Base-by-base conservation (phyloP, 257 asterid genomes). In the Capsicum rhomboideum region DNA sequence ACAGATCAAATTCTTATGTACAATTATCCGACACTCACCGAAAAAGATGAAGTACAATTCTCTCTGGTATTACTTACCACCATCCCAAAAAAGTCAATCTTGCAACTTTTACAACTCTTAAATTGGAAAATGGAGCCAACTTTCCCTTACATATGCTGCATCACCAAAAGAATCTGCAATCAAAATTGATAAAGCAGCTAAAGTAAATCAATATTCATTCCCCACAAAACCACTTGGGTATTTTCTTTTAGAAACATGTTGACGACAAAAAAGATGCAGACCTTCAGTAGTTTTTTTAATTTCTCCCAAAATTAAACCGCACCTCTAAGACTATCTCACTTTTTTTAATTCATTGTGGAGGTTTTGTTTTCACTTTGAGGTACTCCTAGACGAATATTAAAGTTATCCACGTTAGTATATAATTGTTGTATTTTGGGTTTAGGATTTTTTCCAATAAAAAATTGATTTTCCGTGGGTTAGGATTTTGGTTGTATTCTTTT, bases 251-350 rank as follows among this genome's bases (percentile, higher is more conserved):
- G 54, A 72, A 72, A 72, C 55, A 37, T 52, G 44, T 53, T 28
- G 14, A 52, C 44, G 10, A 29, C 2, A 44, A 72, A 72, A 44
- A 21, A 42, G 37, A 42, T 72, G 79, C 79, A 21, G 79, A 46
- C 86, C 83, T 85, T 91, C 80, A 92, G 74, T 89, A n/a, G n/a
- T n/a, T n/a, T n/a, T n/a, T n/a, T 34, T 34, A 34, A 34, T 5
- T 34, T 34, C 40, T 34, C 40, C 40, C 40, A 34, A 34, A 34
- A 34, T 34, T 34, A 34, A 34, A 34, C 40, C 40, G 40, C 40
- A 34, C 4, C 40, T 34, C 6, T 34, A 34, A 34, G 40, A 34
- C 40, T 4, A 5, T 34, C 40, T 34, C 40, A 34, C 40, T 34
- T 34, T 0, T 2, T 34, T 34, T 5, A 4, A 34, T 34, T 34